These are phyloP conservation scores for Anisodus acutangulus DNA, from an alignment of 257 asterid genomes.

Conservation along the genomic window DNA sequence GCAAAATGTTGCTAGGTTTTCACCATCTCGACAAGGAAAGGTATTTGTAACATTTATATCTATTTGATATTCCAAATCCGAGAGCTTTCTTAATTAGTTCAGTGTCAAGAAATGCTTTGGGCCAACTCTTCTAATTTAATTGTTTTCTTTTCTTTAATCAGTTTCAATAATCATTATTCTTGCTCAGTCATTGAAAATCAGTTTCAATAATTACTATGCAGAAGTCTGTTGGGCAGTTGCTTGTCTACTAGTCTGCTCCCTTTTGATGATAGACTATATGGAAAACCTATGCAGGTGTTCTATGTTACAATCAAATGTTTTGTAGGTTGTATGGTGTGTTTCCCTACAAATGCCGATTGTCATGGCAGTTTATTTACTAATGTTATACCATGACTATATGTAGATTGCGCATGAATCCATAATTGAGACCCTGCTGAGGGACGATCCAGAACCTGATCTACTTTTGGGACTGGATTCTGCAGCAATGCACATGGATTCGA, in stretches of 20 bases:
- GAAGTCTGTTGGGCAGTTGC: not conserved
- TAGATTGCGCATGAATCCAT: conserved; percentile 52
- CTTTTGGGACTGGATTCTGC: conserved; percentile 30
- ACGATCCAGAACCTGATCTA: conserved; percentile 26
- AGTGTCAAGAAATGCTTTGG: not conserved
- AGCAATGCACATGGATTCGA: conserved; percentile 14
- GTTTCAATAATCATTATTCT: not conserved
- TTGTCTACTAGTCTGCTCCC: not conserved
- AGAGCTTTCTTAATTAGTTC: not conserved
- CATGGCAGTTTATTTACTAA: not conserved
- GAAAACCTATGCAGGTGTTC: not conserved
- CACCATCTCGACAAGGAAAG: conserved; percentile 59
- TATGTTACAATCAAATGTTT: not conserved
- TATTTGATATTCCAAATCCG: not conserved
- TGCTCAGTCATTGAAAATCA: not conserved
- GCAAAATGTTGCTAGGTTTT: no score
- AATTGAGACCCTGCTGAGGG: conserved; percentile 32
- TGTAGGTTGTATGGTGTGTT: conserved; percentile 21
- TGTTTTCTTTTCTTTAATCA: not conserved
- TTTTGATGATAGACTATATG: not conserved
- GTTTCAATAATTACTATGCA: not conserved
- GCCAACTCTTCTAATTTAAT: not conserved
- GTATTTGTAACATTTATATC: conserved; percentile 39
- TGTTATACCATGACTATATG: conserved; percentile 30
- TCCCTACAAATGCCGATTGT: not conserved